Evolutionary conservation across 441 rosid species (phyloP), one percentile per base, ranked within the genome.

Genomic region (California macrophylla): DNA sequence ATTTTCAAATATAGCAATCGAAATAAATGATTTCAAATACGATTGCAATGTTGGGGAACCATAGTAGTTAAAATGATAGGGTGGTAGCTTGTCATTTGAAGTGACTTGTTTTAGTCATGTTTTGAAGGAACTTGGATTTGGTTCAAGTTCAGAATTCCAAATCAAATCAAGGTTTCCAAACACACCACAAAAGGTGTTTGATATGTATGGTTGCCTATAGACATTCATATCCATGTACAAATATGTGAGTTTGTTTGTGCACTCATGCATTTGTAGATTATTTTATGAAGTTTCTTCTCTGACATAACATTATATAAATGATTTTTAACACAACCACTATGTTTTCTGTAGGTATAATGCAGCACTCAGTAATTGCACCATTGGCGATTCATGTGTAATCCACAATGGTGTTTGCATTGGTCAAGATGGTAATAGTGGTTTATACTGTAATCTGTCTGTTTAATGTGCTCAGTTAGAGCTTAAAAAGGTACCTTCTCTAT

Each of bases 331-430:
- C 1, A 9, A 13, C 16, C 2, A 12, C 0, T 42, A 42, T 15
- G 13, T 69, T 29, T 69, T 36, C 1, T 50, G 12, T 80, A 89
- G 96, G 73, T 82, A 84, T 71, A 75, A 81, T 77, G 88, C 82
- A 71, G 84, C 87, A 6, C 75, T 89, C 18, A 76, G 81, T 66
- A 83, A 91, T 72, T 86, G 93, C 74, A 72, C 34, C 42, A 61
- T 92, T 38, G 94, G 96, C 7, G 85, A 85, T 68, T 82, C 83
- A 6, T 85, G 92, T 77, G 71, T 76, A 21, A 75, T 87, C 28
- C 89, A 89, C 76, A 81, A 78, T 78, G 96, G 97, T 63, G 92
- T 74, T 20, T 85, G 92, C 82, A 75, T 92, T 13, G 98, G 98
- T 82, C 89, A 89, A 81, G 89, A 86, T 78, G 91, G 86, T 84